Evolutionary conservation across 768 basidiomycete genomes (phyloP).

Genomic region (Kwoniella dejecticola): DNA sequence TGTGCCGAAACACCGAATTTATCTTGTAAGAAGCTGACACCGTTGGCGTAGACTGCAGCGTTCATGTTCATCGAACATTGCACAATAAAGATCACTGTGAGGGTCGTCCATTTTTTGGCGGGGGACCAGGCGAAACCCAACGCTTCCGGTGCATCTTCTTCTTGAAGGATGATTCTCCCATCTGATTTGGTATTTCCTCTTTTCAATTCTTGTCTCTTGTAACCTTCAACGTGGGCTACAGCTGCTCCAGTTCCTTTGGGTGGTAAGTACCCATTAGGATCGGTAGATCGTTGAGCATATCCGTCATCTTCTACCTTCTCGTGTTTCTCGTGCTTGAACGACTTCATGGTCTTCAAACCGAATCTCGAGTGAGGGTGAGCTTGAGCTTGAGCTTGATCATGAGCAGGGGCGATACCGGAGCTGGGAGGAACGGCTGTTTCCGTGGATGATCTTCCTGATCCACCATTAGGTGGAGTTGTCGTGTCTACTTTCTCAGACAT

Average conservation of each 20-base stretch:
- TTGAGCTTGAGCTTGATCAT: no score
- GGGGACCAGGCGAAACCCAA: conserved; percentile 30
- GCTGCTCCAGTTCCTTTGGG: conserved; percentile 2
- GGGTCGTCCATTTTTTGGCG: conserved; percentile 45
- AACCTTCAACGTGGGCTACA: conserved; percentile 6
- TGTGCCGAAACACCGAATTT: conserved; percentile 45
- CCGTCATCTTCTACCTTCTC: conserved; percentile 4
- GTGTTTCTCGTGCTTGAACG: not conserved
- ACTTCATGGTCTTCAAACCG: no score
- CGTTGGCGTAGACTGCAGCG: conserved; percentile 44
- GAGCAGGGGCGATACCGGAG: no score
- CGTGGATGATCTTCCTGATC: no score
- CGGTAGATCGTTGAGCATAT: not conserved
- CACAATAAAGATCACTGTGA: conserved; percentile 47
- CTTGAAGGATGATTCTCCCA: conserved; percentile 19
- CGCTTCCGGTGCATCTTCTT: conserved; percentile 33
- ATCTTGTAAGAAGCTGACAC: conserved; percentile 32
- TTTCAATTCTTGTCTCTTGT: conserved; percentile 10
- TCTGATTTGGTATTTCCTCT: conserved; percentile 15
- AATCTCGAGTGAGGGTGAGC: no score
- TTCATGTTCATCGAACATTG: conserved; percentile 38
- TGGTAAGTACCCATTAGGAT: conserved; percentile 3
- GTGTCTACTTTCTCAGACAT: no score
- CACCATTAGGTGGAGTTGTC: no score
- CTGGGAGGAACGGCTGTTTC: no score